Base-by-base conservation (phyloP, 78 protist genomes). In the Dictyostelium capitatum region DNA sequence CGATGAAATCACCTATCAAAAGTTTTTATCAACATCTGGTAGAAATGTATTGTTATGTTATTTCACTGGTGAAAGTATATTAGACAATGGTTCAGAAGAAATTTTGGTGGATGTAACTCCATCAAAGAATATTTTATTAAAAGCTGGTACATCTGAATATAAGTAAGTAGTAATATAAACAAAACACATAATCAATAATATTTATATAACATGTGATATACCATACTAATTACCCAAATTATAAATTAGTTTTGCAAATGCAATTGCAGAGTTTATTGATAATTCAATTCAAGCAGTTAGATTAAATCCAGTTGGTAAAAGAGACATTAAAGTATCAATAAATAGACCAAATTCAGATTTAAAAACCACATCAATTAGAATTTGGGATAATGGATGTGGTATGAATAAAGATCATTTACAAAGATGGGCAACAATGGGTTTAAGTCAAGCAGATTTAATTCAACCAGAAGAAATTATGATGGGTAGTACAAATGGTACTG, bases 351-450 rank as follows among this genome's bases (percentile, higher is more conserved):
- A 51, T 47, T 25, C 56, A 9, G 64, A 8, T 48, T 50, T 59
- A 25, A 79, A 37, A 4, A 57, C 54, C 1, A 57, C 93, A 62
- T 28, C 79, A 28, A 82, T 91, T 10, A 75, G 47, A 65, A 20
- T 91, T 70, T 82, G 90, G 82, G 95, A 91, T 91, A 91, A 91
- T 83, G 95, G 95, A 0, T 80, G 82, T 41, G 95, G 95, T 28
- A 91, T 91, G 95, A 74, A 28, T 41, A 83, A 82, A 48, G 83
- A 91, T 59, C 82, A 62, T 6, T 62, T 91, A 69, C 89, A 83
- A 54, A 69, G 90, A 82, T 91, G 95, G 95, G 95, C 91, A 7
- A 91, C 95, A 32, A 91, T 91, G 95, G 95, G 95, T 73, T 50
- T 80, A 15, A 62, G 84, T 37, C 95, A 91, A 69, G 93, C 93